Base-by-base conservation (phyloP, 768 basidiomycete species). In the Rhodosporidiobolus sp. region DNA sequence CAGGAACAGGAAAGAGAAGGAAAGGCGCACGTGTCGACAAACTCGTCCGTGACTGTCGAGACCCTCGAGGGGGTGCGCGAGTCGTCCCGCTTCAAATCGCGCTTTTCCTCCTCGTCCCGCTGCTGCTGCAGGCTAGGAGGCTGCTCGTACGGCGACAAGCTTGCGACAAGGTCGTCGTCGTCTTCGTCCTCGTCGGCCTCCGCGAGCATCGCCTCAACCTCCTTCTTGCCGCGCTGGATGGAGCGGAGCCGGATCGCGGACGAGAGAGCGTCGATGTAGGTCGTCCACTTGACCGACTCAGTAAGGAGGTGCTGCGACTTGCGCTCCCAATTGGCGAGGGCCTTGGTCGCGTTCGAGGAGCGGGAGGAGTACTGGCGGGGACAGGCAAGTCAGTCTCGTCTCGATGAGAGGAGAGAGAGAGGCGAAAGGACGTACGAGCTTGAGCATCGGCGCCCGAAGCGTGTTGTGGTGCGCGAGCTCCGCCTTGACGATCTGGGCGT, bases 261-360 rank as follows among this genome's bases (percentile, higher is more conserved):
- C 79, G 89, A 87, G 43, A 99, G 85, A 11, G 93, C 91, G 74
- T 95, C 93, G 66, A 95, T 89, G 80, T 99, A 99, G 24, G 90
- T 90, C 64, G 92, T 88, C 81, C 97, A 98, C 81, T 98, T 98
- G 79, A 93, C 91, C 53, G 92, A 91, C 83, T 99, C 95, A 16
- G 90, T 87, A 64, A 94, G 85, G 58, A 98, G 83, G 80, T 91
- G 91, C 78, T 91, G 88, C 5, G 91, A 92, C 80, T 90, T 94
- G 80, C 87, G 89, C 82, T 91, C 90, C 92, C 94, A 98, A 79
- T 99, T 99, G 71, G 76, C 67, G 76, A 87, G 85, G 1, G 96
- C 89, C 81, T 89, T 97, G 76, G 84, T 77, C 1, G 86, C 85
- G 79, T 90, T 93, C 32, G 87, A 79, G 32, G 91, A 88, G 20